phyloP scores from a whole-genome alignment of 2,329 filamentous ascomycete genomes.

The Aspergillus spinulosporus region DNA sequence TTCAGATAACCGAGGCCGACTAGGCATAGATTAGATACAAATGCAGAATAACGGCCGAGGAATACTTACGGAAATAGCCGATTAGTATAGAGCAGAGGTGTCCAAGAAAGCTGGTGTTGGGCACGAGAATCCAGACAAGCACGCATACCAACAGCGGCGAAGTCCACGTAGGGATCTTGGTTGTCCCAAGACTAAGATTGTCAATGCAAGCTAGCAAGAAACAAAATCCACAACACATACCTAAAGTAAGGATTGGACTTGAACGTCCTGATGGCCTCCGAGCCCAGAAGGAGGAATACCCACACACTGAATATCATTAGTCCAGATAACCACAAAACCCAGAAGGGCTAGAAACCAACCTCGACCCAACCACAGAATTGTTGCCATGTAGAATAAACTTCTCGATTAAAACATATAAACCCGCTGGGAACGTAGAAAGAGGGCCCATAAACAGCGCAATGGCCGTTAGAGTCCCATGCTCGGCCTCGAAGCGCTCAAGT shows the following conservation, averaged over 20 bases:
- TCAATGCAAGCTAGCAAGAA: no score
- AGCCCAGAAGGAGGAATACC: slow-evolving; percentile 83
- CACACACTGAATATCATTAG: slow-evolving; percentile 65
- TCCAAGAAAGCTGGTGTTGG: slow-evolving; percentile 79
- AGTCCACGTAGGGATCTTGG: slow-evolving; percentile 86
- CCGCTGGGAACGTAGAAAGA: slow-evolving; percentile 76
- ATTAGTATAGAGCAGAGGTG: slow-evolving; percentile 81
- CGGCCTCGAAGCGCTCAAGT: slow-evolving; percentile 87
- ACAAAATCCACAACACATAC: no score
- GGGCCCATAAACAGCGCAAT: slow-evolving; percentile 84
- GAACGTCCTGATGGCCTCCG: slow-evolving; percentile 84
- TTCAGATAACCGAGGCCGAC: slow-evolving; percentile 86
- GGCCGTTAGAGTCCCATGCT: slow-evolving; percentile 88
- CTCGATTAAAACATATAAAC: slow-evolving; percentile 78
- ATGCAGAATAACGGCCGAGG: background rate
- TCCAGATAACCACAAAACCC: slow-evolving; percentile 12
- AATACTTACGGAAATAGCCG: slow-evolving; percentile 76
- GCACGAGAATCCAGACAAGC: slow-evolving; percentile 73
- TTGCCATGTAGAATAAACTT: slow-evolving; percentile 69
- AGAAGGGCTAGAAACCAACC: slow-evolving; percentile 52
- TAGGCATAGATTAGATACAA: slow-evolving; percentile 35
- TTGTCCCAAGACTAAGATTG: slow-evolving; percentile 47
- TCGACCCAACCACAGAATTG: slow-evolving; percentile 75
- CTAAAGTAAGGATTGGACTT: slow-evolving; percentile 76
- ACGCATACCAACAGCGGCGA: slow-evolving; percentile 77